A percentile compares a stretch with the other conserved stretches of the same genome.
phyloP scores from a whole-genome alignment of 495 filamentous ascomycete genomes.

The Penicillium parvum region DNA sequence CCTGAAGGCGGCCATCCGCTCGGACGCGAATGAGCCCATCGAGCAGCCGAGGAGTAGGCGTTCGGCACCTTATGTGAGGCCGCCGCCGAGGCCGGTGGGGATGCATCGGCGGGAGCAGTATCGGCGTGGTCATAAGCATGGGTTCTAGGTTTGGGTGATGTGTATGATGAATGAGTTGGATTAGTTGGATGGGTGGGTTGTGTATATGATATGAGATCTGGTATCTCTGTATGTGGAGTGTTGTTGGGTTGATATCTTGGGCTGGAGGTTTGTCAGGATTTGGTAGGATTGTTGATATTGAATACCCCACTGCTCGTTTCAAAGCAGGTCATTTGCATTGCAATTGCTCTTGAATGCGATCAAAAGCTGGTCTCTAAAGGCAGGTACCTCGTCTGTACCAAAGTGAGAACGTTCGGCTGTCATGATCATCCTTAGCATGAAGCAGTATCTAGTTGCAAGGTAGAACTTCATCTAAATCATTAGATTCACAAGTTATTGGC shows the following conservation, averaged over 20 bases:
- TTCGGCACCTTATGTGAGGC: slow-evolving; percentile 3
- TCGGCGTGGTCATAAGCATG: slow-evolving; percentile 2
- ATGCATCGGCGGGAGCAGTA: slow-evolving; percentile 13
- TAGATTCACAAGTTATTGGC: neutral
- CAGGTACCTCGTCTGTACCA: no score
- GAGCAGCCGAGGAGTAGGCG: neutral
- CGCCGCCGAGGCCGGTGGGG: slow-evolving; percentile 2
- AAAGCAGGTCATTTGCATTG: slow-evolving; percentile 6
- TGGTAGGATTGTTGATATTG: slow-evolving; percentile 4
- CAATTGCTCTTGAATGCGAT: slow-evolving; percentile 3
- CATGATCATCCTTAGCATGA: no score
- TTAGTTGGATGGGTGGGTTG: neutral
- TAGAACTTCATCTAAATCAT: neutral
- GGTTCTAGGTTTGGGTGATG: neutral
- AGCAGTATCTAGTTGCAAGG: no score
- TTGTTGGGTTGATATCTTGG: no score
- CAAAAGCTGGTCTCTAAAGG: neutral
- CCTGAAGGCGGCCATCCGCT: slow-evolving; percentile 1
- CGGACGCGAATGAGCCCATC: slow-evolving; percentile 1
- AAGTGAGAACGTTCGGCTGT: no score
- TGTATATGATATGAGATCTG: slow-evolving; percentile 4
- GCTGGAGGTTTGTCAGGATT: neutral
- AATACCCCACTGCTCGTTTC: slow-evolving; percentile 9
- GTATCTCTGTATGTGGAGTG: slow-evolving; percentile 1
- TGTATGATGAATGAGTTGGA: neutral